Evolutionary conservation across 108 stramenopile species (phyloP), one percentile per base, ranked within the genome.

Genomic region (Cyclostephanos tholiformis): DNA sequence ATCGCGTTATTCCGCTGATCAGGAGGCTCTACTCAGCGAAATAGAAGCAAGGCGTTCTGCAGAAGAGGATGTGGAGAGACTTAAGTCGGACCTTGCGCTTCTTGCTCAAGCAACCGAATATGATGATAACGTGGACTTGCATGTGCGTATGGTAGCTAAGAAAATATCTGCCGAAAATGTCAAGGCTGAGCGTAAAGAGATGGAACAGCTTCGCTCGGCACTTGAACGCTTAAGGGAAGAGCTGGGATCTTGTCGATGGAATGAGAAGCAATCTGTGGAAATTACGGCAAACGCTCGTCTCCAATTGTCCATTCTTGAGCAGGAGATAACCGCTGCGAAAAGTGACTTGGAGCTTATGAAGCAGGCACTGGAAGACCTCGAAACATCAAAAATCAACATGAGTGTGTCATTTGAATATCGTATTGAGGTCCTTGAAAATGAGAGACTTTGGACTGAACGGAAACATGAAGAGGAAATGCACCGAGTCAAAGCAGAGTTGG

Each of bases 251-350:
- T 80, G 88, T 53, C 77, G 86, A n/a, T 70, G 75, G 44, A 82
- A 82, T 23, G 88, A 91, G 79, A 84, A 70, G 39, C 84, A 83
- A 36, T 86, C 89, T 1, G 84, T 86, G 63, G 88, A 91, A 51
- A 76, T 75, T 25, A 66, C 85, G 13, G 76, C 88, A 23, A 89
- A 84, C 63, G 61, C 87, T 30, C 71, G 81, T 6, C 79, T 91
- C 9, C 86, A 87, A 39, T 77, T 82, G 20, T 84, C 89, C 8
- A 77, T 90, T 17, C 74, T 74, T 23, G 93, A 94, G 65, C 89
- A 94, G 58, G 93, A 94, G 61, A 67, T 90, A 26, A 67, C 83
- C 38, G 78, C 90, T 56, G 83, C 86, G 26, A 94, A 88, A 75
- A 74, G 78, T 20, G 90, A 91, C 69, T 65, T 94, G 29, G 74